These are phyloP conservation scores for Pseudonitzschia pungens DNA, from an alignment of 108 stramenopile genomes.

Conservation along the genomic window DNA sequence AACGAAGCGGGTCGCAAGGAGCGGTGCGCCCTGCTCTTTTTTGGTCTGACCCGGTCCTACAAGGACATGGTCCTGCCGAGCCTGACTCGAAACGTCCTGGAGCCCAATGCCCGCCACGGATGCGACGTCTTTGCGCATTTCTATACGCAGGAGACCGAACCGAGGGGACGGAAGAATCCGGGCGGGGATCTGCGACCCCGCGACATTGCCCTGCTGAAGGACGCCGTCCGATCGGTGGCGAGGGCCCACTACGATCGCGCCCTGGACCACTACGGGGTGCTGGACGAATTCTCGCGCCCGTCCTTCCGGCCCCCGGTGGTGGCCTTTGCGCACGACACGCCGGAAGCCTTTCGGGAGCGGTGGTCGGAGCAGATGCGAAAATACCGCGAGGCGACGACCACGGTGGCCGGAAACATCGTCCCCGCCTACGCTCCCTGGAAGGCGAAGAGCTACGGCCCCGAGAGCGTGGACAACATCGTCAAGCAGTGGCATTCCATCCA, in stretches of 20 bases:
- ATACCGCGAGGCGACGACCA: constrained; percentile 18
- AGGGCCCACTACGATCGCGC: not conserved
- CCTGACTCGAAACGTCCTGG: constrained; percentile 45
- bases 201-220: constrained; percentile 42
- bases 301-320: constrained; percentile 20
- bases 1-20: constrained; percentile 17
- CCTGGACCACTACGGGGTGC: not conserved
- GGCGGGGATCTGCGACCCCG: constrained; percentile 47
- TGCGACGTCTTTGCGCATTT: constrained; percentile 60
- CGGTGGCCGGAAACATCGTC: not conserved
- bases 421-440: constrained; percentile 45
- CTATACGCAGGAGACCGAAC: constrained; percentile 38
- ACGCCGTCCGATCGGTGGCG: constrained; percentile 27
- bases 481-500: constrained; percentile 50
- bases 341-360: constrained; percentile 36
- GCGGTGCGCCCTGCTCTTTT: constrained; percentile 39
- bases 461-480: constrained; percentile 46
- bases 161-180: constrained; percentile 33
- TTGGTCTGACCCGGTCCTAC: constrained; percentile 56
- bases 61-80: constrained; percentile 53
- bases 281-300: not conserved
- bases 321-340: constrained; percentile 38
- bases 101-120: constrained; percentile 49
- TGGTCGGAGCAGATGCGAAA: constrained; percentile 26
- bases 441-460: constrained; percentile 25